Evolutionary conservation across 2,329 filamentous ascomycete species (phyloP).

Genomic region (Podosphaera fusca): DNA sequence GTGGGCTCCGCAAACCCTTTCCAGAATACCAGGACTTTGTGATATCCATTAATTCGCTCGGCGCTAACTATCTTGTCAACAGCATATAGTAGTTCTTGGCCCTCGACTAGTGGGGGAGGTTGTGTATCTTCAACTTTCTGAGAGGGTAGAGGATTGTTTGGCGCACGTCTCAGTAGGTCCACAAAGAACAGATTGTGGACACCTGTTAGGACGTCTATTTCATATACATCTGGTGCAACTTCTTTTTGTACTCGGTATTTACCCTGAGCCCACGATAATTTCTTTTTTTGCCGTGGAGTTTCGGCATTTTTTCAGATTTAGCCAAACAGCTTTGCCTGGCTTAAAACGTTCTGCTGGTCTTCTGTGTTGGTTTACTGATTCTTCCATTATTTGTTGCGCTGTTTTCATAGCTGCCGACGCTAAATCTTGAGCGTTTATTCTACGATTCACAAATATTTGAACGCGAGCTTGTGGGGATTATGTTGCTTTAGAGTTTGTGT

Average conservation of each 20-base stretch:
- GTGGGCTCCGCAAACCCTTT: not conserved
- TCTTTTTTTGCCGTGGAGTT: not conserved
- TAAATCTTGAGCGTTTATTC: no score
- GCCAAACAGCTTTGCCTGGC: not conserved
- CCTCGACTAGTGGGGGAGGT: not conserved
- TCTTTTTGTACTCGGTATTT: not conserved
- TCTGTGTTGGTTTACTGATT: no score
- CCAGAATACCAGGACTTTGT: not conserved
- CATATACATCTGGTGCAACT: not conserved
- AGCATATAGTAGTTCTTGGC: not conserved
- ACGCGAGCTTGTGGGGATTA: no score
- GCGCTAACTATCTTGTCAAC: not conserved
- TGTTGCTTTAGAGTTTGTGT: no score
- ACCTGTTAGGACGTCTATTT: not conserved
- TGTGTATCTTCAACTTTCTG: no score
- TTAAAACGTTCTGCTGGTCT: no score
- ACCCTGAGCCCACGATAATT: not conserved
- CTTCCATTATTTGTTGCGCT: no score
- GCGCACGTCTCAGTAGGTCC: no score
- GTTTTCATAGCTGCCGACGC: no score
- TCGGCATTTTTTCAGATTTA: conserved; percentile 1
- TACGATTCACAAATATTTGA: no score
- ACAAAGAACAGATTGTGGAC: not conserved
- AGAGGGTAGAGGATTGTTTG: no score
- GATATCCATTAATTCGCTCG: not conserved